A percentile compares a stretch with the other conserved stretches of the same genome.
Conservation (phyloP, 352 stramenopile species). For the Paralagenidium karlingii region DNA sequence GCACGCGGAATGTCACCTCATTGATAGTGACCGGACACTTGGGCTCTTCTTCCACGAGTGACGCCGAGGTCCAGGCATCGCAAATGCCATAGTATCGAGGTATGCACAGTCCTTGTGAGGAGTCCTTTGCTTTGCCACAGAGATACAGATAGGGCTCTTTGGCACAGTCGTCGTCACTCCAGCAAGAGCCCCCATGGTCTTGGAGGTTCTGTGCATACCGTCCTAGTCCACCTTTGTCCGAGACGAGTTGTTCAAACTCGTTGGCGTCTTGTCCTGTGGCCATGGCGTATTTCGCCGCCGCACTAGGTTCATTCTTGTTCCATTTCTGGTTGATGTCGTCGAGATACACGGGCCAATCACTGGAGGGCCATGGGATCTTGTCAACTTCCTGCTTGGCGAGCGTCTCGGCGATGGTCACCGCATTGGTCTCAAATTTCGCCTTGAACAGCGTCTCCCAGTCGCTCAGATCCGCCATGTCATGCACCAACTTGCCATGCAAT, state of each 20-base stretch:
- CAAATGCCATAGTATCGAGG: slow-evolving; percentile 32
- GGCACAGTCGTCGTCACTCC: too few relatives aligned
- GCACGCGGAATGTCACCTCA: slow-evolving; percentile 23
- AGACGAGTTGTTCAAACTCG: slow-evolving; percentile 22
- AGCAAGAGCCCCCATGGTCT: background rate
- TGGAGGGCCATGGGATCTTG: background rate
- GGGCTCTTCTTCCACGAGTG: slow-evolving; percentile 25
- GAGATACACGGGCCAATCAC: background rate
- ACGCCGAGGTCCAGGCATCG: slow-evolving; percentile 24
- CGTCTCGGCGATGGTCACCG: too few relatives aligned
- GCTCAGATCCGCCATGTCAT: too few relatives aligned
- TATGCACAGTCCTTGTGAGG: slow-evolving; percentile 27
- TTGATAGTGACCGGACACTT: slow-evolving; percentile 27
- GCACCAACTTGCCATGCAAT: too few relatives aligned
- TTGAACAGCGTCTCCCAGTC: too few relatives aligned
- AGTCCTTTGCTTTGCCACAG: slow-evolving; percentile 7
- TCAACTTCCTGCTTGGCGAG: too few relatives aligned
- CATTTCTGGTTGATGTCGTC: background rate
- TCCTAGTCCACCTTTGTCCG: slow-evolving; percentile 18
- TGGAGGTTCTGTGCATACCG: slow-evolving; percentile 3
- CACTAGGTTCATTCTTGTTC: slow-evolving; percentile 3
- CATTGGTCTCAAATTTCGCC: too few relatives aligned
- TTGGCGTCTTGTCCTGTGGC: slow-evolving; percentile 22
- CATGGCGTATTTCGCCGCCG: slow-evolving; percentile 31
- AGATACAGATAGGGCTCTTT: background rate